Evolutionary conservation across 257 asterid species (phyloP).

Genomic region (Mentha longifolia): DNA sequence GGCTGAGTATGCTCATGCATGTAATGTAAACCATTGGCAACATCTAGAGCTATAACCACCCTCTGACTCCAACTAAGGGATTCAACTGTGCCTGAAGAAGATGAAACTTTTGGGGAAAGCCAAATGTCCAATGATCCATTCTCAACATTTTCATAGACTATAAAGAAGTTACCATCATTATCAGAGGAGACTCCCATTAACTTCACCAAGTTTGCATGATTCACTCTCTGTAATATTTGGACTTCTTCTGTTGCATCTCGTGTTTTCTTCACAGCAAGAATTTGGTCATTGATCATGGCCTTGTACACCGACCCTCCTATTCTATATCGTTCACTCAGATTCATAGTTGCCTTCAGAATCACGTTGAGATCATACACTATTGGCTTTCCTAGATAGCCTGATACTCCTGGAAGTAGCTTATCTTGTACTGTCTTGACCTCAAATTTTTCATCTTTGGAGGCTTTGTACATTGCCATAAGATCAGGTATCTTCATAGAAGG

Average conservation of each 20-base stretch:
- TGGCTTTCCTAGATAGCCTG: conserved; percentile 72
- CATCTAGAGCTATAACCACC: conserved; percentile 64
- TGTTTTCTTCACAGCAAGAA: conserved; percentile 62
- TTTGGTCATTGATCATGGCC: conserved; percentile 50
- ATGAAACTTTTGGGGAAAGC: conserved; percentile 43
- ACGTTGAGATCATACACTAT: conserved; percentile 53
- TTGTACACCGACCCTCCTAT: conserved; percentile 70
- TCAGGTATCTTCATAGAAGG: conserved; percentile 45
- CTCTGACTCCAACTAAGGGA: conserved; percentile 64
- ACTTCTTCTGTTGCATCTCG: conserved; percentile 63
- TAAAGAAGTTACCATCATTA: conserved; percentile 49
- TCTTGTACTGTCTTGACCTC: conserved; percentile 47
- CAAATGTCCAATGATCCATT: conserved; percentile 70
- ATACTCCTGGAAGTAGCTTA: conserved; percentile 77
- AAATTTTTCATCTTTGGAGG: conserved; percentile 32
- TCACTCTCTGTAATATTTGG: conserved; percentile 63
- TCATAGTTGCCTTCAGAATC: conserved; percentile 67
- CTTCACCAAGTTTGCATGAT: conserved; percentile 71
- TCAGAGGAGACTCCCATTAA: conserved; percentile 71
- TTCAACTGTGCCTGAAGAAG: conserved; percentile 36
- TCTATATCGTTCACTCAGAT: conserved; percentile 51
- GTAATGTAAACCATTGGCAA: conserved; percentile 82
- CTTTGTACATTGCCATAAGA: conserved; percentile 33
- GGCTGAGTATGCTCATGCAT: conserved; percentile 84
- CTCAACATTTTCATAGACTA: conserved; percentile 68